Conservation (phyloP, 1,139 yeast species). For the Kazachstania sp. region DNA sequence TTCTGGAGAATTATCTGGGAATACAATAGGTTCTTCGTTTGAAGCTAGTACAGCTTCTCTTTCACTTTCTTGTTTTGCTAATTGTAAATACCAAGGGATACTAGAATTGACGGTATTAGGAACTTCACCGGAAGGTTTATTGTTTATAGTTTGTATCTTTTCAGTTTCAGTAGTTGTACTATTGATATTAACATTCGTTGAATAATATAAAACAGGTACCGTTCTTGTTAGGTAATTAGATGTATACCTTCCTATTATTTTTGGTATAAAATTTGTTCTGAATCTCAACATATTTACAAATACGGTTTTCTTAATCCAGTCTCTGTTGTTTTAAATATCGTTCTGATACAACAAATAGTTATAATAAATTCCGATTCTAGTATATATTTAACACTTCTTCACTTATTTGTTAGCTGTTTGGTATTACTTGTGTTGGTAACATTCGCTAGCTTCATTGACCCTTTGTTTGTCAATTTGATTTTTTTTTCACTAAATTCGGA, state of each 20-base stretch:
- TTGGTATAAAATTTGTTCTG: background rate
- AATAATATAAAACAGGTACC: background rate
- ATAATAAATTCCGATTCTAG: too few species aligned
- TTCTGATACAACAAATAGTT: too few species aligned
- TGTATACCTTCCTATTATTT: too few species aligned
- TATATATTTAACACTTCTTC: too few species aligned
- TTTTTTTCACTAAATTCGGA: background rate
- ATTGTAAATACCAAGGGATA: slow-evolving; percentile 26
- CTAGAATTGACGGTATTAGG: background rate
- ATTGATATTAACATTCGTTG: background rate
- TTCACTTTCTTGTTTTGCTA: slow-evolving; percentile 12
- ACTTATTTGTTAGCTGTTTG: too few species aligned
- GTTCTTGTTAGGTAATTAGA: background rate
- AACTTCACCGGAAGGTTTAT: background rate
- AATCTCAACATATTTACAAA: background rate
- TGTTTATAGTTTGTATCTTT: too few species aligned
- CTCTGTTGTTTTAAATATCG: background rate
- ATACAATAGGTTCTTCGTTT: slow-evolving; percentile 8
- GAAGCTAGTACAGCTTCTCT: slow-evolving; percentile 2
- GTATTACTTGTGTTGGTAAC: too few species aligned
- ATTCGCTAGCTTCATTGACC: too few species aligned
- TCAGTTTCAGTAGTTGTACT: background rate
- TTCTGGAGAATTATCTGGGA: slow-evolving; percentile 53
- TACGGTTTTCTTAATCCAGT: background rate
- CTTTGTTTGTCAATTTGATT: too few species aligned